Evolutionary conservation across 2,329 filamentous ascomycete species (phyloP), one percentile per base, ranked within the genome.

Genomic region (Beauveria caledonica): DNA sequence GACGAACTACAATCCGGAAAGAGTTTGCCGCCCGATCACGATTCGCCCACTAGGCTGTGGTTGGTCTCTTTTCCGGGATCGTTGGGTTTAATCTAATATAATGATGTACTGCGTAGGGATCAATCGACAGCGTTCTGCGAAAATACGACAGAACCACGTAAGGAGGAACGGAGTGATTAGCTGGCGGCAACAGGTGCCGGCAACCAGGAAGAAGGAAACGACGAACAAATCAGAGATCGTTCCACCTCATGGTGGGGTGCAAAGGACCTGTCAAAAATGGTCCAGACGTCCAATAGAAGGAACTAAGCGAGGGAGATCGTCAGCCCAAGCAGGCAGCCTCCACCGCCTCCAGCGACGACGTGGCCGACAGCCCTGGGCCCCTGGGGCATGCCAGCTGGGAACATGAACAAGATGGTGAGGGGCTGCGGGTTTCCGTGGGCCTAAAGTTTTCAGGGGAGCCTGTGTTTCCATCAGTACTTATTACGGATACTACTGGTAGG

Each of bases 261-360:
- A n/a, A 19, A 46, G 39, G 49, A 59, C 39, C 48, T 59, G 57
- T 59, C 57, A 59, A 59, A 51, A 25, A 39, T 44, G 46, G 39
- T 52, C 57, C 48, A 59, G 46, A 45, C 23, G 50, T 40, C 40
- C 25, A 52, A 59, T 52, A 45, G 48, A 59, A 59, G 29, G 39
- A 42, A 29, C 57, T 59, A 52, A 59, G 57, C 57, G 49, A 59
- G 57, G 57, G 49, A 52, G 57, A 59, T 59, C 56, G 46, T 50
- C 36, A 29, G 51, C 51, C 51, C 51, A 44, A 29, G 39, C n/a
- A 36, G 11, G 33, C 39, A 23, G 33, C 54, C 44, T 57, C 54
- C 54, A 57, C 54, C 29, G 19, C 21, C 29, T 40, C 17, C 54
- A 39, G 21, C 44, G 21, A 21, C 54, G 56, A 49, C 45, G 36